Evolutionary conservation across 2,329 filamentous ascomycete genomes (phyloP), one percentile per base, ranked within the genome.

Genomic region (Fusarium multiceps): DNA sequence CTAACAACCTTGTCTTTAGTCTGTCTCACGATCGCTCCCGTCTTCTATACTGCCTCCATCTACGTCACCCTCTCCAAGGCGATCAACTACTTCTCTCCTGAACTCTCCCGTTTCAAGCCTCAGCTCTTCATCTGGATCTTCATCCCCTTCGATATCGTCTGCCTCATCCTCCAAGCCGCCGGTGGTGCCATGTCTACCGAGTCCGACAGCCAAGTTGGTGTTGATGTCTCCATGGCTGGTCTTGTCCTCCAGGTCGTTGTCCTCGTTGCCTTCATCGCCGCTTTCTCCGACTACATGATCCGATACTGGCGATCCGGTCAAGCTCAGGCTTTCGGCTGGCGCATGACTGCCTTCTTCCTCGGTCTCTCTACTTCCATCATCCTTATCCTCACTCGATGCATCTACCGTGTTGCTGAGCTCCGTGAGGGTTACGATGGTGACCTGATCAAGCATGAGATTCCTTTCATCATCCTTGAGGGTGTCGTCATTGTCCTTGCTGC

Each of bases 361-460:
- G 87, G 85, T 45, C 80, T 91, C 27, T 74, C 79, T 1, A 72
- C 86, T 11, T 83, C 89, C 12, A 88, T 88, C 32, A 48, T 90
- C 9, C 82, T 87, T 47, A 88, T 92, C 72, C 84, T 92, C 48
- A 83, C 86, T 25, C 83, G 90, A 46, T 90, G 87, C 72, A 83
- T 86, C 54, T 92, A 88, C 77, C 86, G 90, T 63, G 87, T 91
- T 37, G 87, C 86, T 7, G 90, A 93, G 82, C 80, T 93, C 55
- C 85, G 84, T 65, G 84, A 89, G 34, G 90, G 90, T 6, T 92
- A 89, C 81, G 42, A 74, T 25, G 88, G 88, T 2, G 74, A 80
- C 2, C 77, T 91, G 66, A 87, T 90, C 57, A 78, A 77, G 59
- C 79, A 88, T 41, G 81, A 89, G 78, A 71, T 76, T 1, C 78